Evolutionary conservation across 495 filamentous ascomycete species (phyloP).

Genomic region (Cairneyella variabilis): DNA sequence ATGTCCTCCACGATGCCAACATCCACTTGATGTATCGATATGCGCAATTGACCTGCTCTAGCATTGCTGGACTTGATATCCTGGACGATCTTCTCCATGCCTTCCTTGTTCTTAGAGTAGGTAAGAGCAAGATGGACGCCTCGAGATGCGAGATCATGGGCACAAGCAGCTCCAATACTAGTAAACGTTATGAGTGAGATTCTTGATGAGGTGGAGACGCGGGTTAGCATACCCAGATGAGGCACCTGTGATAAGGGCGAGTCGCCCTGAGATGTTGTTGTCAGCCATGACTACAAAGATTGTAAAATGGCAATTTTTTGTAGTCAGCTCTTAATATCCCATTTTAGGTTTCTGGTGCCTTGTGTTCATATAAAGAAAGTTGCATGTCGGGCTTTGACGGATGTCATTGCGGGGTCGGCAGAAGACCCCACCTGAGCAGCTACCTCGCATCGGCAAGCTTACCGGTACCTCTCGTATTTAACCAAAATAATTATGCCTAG

Average conservation of each 20-base stretch:
- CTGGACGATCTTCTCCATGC: conserved; percentile 38
- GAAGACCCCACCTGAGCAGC: too few relatives aligned
- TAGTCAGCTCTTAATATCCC: too few relatives aligned
- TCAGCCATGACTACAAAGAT: too few relatives aligned
- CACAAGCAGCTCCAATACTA: conserved; percentile 52
- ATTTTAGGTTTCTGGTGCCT: too few relatives aligned
- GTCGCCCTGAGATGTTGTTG: conserved; percentile 5
- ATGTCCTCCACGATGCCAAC: conserved; percentile 26
- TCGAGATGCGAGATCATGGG: conserved; percentile 48
- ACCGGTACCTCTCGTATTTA: too few relatives aligned
- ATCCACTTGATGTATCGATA: conserved; percentile 56
- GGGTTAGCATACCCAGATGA: conserved; percentile 2
- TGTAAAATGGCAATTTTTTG: too few relatives aligned
- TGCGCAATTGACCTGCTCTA: conserved; percentile 30
- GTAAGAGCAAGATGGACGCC: conserved; percentile 58
- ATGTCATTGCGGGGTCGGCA: too few relatives aligned
- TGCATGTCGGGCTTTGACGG: too few relatives aligned
- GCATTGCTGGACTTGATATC: conserved; percentile 17
- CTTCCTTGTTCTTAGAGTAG: conserved; percentile 48
- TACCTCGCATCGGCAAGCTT: too few relatives aligned
- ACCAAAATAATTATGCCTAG: too few relatives aligned
- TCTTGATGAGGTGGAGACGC: neutral
- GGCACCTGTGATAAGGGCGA: conserved; percentile 4
- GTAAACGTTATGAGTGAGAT: neutral
- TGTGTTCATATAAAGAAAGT: too few relatives aligned